These are phyloP conservation scores for Styphnolobium japonicum DNA, from an alignment of 306 rosid genomes.

Conservation along the genomic window DNA sequence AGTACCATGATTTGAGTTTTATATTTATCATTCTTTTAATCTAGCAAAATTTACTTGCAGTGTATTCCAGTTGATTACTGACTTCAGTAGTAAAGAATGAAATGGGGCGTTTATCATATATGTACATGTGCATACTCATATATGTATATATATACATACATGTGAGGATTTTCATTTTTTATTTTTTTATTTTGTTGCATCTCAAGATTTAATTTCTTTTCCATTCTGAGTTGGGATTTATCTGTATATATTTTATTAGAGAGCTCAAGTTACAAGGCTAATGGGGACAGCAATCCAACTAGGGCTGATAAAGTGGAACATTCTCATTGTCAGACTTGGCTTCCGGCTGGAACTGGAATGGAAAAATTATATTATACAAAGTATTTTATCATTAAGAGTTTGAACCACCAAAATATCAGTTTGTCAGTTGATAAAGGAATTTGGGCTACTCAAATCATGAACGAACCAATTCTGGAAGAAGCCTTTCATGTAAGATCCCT, in stretches of 20 bases:
- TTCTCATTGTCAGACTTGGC: slow-evolving; percentile 34
- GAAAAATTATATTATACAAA: slow-evolving; percentile 38
- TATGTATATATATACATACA: not conserved
- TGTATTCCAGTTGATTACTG: not conserved
- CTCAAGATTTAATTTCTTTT: not conserved
- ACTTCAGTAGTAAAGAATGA: not conserved
- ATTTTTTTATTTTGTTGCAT: not conserved
- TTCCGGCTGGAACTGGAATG: slow-evolving; percentile 43
- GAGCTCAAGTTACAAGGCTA: slow-evolving; percentile 54
- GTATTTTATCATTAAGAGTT: slow-evolving; percentile 76
- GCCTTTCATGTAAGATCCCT: slow-evolving; percentile 72
- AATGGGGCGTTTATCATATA: not conserved
- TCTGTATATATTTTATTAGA: slow-evolving; percentile 43
- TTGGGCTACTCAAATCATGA: slow-evolving; percentile 92
- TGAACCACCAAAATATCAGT: slow-evolving; percentile 60
- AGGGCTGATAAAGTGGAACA: slow-evolving; percentile 39
- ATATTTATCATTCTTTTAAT: not conserved
- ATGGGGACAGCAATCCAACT: slow-evolving; percentile 38
- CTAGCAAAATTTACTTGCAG: not conserved
- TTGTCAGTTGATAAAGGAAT: slow-evolving; percentile 73
- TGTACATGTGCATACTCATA: not conserved
- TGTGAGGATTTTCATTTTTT: not conserved
- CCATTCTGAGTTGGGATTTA: slow-evolving; percentile 5
- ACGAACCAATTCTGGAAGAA: slow-evolving; percentile 69
- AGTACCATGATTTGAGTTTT: not conserved